Evolutionary conservation across 2,329 filamentous ascomycete species (phyloP).

Genomic region (Fusarium torreyae): DNA sequence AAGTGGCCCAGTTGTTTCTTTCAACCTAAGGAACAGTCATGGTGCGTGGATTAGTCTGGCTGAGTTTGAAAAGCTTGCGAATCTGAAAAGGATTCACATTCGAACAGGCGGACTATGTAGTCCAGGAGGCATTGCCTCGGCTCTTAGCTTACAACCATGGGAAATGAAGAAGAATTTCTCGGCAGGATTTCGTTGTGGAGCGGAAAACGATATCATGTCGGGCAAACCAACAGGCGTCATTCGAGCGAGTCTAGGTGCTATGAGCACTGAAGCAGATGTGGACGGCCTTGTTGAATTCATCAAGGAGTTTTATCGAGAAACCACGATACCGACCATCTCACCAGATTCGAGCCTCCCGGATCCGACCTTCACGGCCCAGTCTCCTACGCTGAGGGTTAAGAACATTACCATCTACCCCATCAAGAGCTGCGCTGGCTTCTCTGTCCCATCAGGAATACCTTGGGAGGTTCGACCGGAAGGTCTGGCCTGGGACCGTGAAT

Average conservation of each 20-base stretch:
- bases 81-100: constrained; percentile 84
- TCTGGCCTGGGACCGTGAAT: constrained; percentile 94
- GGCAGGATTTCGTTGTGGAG: constrained; percentile 86
- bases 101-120: constrained; percentile 94
- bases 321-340: background rate
- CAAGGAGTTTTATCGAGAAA: constrained; percentile 68
- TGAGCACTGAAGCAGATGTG: constrained; percentile 86
- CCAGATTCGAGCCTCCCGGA: background rate
- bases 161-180: constrained; percentile 90
- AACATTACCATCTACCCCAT: constrained; percentile 87
- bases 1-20: constrained; percentile 84
- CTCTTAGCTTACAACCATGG: constrained; percentile 81
- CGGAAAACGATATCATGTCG: constrained; percentile 83
- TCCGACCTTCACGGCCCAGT: background rate
- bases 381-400: constrained; percentile 62
- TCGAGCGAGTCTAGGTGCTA: constrained; percentile 88
- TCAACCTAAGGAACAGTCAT: constrained; percentile 80
- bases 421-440: constrained; percentile 91
- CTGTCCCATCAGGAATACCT: constrained; percentile 70
- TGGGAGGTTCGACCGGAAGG: constrained; percentile 90
- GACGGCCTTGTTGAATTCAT: constrained; percentile 80
- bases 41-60: constrained; percentile 84
- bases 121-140: constrained; percentile 84
- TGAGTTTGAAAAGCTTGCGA: constrained; percentile 90
- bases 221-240: constrained; percentile 92